Percentiles rank a stretch among this genome's conserved stretches.
These are phyloP conservation scores for Evernia prunastri DNA, from an alignment of 495 filamentous ascomycete species.

Conservation along the genomic window DNA sequence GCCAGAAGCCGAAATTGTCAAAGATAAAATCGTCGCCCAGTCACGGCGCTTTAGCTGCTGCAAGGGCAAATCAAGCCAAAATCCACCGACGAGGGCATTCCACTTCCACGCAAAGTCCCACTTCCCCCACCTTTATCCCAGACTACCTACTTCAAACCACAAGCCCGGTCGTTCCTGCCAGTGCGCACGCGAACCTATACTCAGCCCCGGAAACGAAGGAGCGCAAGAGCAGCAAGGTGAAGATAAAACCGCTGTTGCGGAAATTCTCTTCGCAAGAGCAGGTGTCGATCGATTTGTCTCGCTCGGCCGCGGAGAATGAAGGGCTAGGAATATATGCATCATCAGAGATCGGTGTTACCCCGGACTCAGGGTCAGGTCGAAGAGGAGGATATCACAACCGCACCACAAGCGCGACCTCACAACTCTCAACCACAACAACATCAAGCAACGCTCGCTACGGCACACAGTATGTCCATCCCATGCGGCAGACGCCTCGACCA, in stretches of 20 bases:
- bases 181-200: conserved; percentile 19
- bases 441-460: conserved; percentile 42
- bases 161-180: conserved; percentile 18
- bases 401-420: conserved; percentile 51
- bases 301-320: conserved; percentile 50
- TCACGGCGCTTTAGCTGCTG: conserved; percentile 22
- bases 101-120: conserved; percentile 14
- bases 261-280: conserved; percentile 48
- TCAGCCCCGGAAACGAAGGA: conserved; percentile 5
- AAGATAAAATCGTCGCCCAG: conserved; percentile 28
- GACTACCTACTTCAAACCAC: conserved; percentile 21
- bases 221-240: conserved; percentile 30
- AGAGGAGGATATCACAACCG: conserved; percentile 43
- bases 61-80: conserved; percentile 16
- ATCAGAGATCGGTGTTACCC: conserved; percentile 38
- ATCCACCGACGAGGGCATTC: conserved; percentile 15
- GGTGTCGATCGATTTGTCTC: conserved; percentile 48
- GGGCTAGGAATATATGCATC: conserved; percentile 49
- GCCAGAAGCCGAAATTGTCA: conserved; percentile 17
- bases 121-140: conserved; percentile 21
- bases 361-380: conserved; percentile 34
- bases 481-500: conserved; percentile 52
- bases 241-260: conserved; percentile 54
- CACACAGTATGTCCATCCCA: conserved; percentile 51
- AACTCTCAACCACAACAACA: conserved; percentile 45